These are phyloP conservation scores for Echium plantagineum DNA, from an alignment of 257 asterid species.

Conservation along the genomic window DNA sequence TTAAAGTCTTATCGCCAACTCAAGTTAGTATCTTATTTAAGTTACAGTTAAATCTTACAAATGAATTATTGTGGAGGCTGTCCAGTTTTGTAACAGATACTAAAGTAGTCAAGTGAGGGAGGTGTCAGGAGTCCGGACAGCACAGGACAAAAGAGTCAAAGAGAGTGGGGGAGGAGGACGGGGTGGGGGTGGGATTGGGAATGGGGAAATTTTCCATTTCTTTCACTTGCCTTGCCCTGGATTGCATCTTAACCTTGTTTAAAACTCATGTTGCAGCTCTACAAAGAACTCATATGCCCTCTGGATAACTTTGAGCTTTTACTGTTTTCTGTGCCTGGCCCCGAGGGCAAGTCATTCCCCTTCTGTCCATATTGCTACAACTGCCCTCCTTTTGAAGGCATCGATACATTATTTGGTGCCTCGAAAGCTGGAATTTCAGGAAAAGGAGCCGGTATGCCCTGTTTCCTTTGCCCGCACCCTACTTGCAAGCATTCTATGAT, in stretches of 20 bases:
- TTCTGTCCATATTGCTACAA: constrained; percentile 87
- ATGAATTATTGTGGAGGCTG: no score
- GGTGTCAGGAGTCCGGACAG: no score
- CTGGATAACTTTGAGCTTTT: constrained; percentile 86
- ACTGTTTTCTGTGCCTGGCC: constrained; percentile 65
- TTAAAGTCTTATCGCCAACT: no score
- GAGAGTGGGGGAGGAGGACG: no score
- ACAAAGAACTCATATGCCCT: constrained; percentile 91
- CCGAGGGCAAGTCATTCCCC: constrained; percentile 78
- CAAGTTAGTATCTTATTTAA: no score
- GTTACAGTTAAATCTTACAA: no score
- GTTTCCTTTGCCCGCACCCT: constrained; percentile 90
- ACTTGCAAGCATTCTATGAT: constrained; percentile 77
- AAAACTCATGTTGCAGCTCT: constrained; percentile 38
- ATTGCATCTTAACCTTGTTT: not conserved
- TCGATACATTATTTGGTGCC: constrained; percentile 48
- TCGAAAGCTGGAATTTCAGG: constrained; percentile 46
- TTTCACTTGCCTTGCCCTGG: no score
- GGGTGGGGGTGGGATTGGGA: no score
- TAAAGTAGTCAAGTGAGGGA: no score
- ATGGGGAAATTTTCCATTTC: no score
- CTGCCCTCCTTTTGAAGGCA: constrained; percentile 80
- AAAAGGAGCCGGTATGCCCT: constrained; percentile 92
- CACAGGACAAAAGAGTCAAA: no score
- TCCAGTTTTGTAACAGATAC: no score